phyloP scores from a whole-genome alignment of 2,329 filamentous ascomycete species.

The Microdochium trichocladiopsis region DNA sequence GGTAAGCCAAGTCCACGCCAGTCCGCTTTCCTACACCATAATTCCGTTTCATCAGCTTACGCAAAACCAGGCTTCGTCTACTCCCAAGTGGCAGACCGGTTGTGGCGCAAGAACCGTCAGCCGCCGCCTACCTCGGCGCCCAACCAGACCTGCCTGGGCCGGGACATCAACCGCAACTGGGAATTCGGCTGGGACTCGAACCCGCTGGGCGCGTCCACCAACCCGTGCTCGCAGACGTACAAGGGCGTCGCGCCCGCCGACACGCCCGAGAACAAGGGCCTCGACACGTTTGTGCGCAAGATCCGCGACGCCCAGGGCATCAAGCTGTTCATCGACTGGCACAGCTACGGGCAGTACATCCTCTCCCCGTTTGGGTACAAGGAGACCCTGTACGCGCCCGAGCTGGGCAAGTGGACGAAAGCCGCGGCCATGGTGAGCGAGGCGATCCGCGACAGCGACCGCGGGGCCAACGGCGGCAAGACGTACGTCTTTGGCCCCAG shows the following conservation, averaged over 20 bases:
- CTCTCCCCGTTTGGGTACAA: slow-evolving; percentile 50
- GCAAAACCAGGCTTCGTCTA: slow-evolving; percentile 45
- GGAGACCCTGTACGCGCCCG: slow-evolving; percentile 21
- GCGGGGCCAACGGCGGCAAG: slow-evolving; percentile 5
- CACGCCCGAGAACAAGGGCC: slow-evolving; percentile 36
- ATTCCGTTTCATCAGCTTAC: background rate
- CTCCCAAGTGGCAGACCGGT: slow-evolving; percentile 45
- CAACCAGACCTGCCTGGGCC: slow-evolving; percentile 33
- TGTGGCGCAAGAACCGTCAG: slow-evolving; percentile 53
- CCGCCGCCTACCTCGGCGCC: slow-evolving; percentile 17
- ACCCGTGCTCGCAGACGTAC: slow-evolving; percentile 40
- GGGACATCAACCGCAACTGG: slow-evolving; percentile 50
- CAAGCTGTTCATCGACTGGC: slow-evolving; percentile 52
- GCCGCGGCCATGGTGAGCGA: slow-evolving; percentile 14
- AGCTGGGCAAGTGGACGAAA: slow-evolving; percentile 21
- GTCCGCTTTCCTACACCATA: background rate
- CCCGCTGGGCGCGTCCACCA: slow-evolving; percentile 34
- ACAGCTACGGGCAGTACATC: slow-evolving; percentile 49
- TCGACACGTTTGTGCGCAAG: slow-evolving; percentile 24
- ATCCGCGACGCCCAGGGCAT: slow-evolving; percentile 32
- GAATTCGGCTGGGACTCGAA: slow-evolving; percentile 37
- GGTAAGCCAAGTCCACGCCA: slow-evolving; percentile 26
- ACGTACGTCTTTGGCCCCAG: slow-evolving; percentile 16
- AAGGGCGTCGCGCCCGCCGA: slow-evolving; percentile 30
- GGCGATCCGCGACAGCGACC: background rate